Evolutionary conservation across 1,284 basidiomycete genomes (phyloP).

Genomic region (Sphagnurus paluster): DNA sequence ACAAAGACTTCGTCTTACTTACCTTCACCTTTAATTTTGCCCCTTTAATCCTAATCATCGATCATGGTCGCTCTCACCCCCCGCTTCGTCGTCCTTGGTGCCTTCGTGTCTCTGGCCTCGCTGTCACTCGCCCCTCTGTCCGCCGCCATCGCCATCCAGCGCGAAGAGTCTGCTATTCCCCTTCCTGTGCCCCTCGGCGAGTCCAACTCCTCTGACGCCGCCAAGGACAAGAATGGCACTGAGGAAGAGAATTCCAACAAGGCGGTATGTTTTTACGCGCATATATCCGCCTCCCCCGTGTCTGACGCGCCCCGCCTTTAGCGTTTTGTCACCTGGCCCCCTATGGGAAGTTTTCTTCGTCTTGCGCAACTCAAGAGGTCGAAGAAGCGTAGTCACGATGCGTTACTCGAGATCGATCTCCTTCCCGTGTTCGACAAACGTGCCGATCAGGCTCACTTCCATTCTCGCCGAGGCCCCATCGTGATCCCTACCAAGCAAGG

Average conservation of each 20-base stretch:
- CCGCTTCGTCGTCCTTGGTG: slow-evolving; percentile 46
- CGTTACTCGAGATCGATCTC: background rate
- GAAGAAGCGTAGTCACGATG: slow-evolving; percentile 5
- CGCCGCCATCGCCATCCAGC: slow-evolving; percentile 36
- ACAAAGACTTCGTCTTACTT: slow-evolving; percentile 13
- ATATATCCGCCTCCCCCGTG: background rate
- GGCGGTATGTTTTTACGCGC: slow-evolving; percentile 11
- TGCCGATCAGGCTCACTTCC: slow-evolving; percentile 13
- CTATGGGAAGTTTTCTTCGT: background rate
- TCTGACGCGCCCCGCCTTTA: background rate
- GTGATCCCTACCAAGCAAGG: slow-evolving; percentile 6
- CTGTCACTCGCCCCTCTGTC: slow-evolving; percentile 33
- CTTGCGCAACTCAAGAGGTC: slow-evolving; percentile 6
- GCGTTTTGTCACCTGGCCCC: background rate
- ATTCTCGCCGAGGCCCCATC: background rate
- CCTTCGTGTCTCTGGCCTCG: slow-evolving; percentile 42
- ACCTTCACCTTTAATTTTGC: slow-evolving; percentile 14
- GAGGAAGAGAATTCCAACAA: slow-evolving; percentile 1
- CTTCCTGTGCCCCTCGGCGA: slow-evolving; percentile 4
- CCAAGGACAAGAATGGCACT: background rate
- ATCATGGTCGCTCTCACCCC: slow-evolving; percentile 49
- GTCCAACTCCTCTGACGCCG: slow-evolving; percentile 1
- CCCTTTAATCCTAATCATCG: slow-evolving; percentile 15
- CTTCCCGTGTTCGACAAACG: slow-evolving; percentile 11
- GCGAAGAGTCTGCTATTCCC: slow-evolving; percentile 11